Evolutionary conservation across 2,329 filamentous ascomycete genomes (phyloP).

Genomic region (Macroventuria anomochaeta): DNA sequence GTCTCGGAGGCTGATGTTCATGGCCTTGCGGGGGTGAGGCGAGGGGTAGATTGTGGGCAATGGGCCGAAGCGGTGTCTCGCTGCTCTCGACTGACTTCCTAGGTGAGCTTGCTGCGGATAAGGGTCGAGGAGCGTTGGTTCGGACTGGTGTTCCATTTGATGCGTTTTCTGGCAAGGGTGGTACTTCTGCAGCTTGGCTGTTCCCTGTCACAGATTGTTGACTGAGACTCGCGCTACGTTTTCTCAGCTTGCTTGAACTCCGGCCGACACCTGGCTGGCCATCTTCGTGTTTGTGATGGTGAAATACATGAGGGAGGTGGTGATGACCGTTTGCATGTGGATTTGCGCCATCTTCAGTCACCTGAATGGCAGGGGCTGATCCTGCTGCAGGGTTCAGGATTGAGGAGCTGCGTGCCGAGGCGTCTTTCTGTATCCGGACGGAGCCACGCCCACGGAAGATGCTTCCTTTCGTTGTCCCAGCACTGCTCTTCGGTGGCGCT

Average conservation of each 20-base stretch:
- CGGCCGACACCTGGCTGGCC: constrained; percentile 47
- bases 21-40: constrained; percentile 50
- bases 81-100: constrained; percentile 40
- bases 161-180: constrained; percentile 30
- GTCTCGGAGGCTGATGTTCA: constrained; percentile 49
- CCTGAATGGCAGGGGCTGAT: constrained; percentile 73
- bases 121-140: constrained; percentile 25
- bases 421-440: constrained; percentile 24
- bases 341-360: constrained; percentile 67
- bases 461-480: constrained; percentile 75
- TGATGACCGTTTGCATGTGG: constrained; percentile 41
- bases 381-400: constrained; percentile 36
- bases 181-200: constrained; percentile 30
- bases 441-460: constrained; percentile 68
- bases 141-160: constrained; percentile 27
- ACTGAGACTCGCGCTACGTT: constrained; percentile 50
- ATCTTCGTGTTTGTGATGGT: constrained; percentile 44
- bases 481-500: constrained; percentile 64
- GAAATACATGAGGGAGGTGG: constrained; percentile 42
- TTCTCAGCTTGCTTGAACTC: constrained; percentile 48
- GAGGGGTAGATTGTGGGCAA: constrained; percentile 51
- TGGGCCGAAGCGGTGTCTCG: constrained; percentile 48
- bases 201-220: constrained; percentile 32
- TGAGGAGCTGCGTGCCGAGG: constrained; percentile 31
- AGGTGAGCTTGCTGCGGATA: constrained; percentile 30